Base-by-base conservation (phyloP, 108 stramenopile species). In the Aureococcus anophagefferens region DNA sequence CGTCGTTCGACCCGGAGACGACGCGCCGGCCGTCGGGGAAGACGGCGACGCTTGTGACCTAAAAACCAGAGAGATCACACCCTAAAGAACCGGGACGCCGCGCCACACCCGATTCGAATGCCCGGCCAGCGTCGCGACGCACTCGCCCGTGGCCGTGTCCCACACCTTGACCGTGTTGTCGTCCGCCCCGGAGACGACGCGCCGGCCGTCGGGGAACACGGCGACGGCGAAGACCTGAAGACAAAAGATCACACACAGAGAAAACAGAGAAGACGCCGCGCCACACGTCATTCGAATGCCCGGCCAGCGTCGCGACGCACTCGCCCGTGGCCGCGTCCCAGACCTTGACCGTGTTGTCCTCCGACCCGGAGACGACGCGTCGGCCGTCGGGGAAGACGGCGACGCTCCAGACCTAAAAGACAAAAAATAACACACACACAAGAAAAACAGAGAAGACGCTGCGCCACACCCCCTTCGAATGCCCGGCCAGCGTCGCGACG, bases 161-260 rank as follows among this genome's bases (percentile, higher is more conserved):
- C 94, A 98, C 70, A 96, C 81, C 46, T 95, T 81, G 35, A 89
- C 90, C 16, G 96, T 96, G 73, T 89, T 93, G 74, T 96, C 97
- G 66, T 89, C 89, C 69, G 87, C 76, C 15, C 93, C 95, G 17
- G 94, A 95, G 35, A 91, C 74, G 44, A 97, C 84, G 68, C 96
- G 96, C 80, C 91, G 94, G 82, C 84, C 83, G 74, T 96, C 96
- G 11, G 95, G 97, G 80, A 96, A 94, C 87, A 91, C 96, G n/a
- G 81, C 81, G 16, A 95, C 91, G 33, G 85, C 85, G 13, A 67
- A 66, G 33, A 86, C 84, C 33, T 66, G 40, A 44, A 44, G 40
- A 5, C 40, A 44, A 13, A 44, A 11, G 9, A 44, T 44, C 40
- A 44, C 40, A 44, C n/a, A n/a, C n/a, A n/a, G n/a, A n/a, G n/a